Base-by-base conservation (phyloP, 1,139 yeast species). In the Debaryomyces robertsiae region DNA sequence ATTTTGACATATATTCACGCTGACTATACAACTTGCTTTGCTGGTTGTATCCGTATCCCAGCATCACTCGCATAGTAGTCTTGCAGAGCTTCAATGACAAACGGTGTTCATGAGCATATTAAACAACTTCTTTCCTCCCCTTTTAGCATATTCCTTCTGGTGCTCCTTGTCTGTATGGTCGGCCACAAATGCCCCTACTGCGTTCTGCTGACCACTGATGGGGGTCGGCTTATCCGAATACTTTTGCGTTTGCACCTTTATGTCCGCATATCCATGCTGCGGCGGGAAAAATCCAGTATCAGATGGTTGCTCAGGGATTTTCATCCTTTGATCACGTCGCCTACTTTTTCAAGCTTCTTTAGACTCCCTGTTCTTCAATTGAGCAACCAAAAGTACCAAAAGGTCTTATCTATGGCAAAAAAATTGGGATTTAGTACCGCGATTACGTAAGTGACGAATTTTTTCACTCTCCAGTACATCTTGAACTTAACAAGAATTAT, bases 151-250 rank as follows among this genome's bases (percentile, higher is more conserved):
- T 49, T 65, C 61, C 61, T 67, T 68, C 46, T 62, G 67, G 48
- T 68, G 74, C 24, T 63, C 69, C 32, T 49, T 60, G 49, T 67
- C 72, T 11, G 69, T 61, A 24, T 67, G 60, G 23, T 54, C 50
- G 28, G 57, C 49, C 38, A 67, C 29, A 44, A 65, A 68, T 10
- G 55, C 67, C 27, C 53, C 44, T 3, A 63, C 61, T 43, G 60
- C 61, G 38, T 59, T 55, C 34, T 60, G 65, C 11, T 60, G 42
- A 13, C 61, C 61, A 7, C 50, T 45, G 14, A 66, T 43, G 2
- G 75, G 71, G 1, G 73, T 67, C 15, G 75, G 74, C 23, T 62
- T 41, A 40, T 61, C 73, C 17, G 52, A 52, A 46, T 67, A 69
- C 38, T 53, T 50, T 14, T 65, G 69, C n/a, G 73, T 64, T 25